A percentile compares a stretch with the other conserved stretches of the same genome.
These are phyloP conservation scores for Durusdinium trenchii DNA, from an alignment of 73 alveolate species.

Conservation along the genomic window DNA sequence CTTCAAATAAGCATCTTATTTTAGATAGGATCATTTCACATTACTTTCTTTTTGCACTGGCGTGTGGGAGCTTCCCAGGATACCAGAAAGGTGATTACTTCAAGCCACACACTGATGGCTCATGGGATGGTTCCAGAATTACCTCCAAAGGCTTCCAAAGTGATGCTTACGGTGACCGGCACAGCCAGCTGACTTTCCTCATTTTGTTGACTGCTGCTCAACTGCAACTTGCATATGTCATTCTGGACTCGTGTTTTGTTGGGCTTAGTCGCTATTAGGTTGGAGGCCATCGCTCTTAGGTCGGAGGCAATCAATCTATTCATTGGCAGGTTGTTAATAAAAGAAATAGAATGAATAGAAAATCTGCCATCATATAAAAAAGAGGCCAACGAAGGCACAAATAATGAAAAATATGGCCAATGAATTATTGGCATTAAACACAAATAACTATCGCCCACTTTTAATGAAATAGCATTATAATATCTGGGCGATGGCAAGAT, in stretches of 20 bases:
- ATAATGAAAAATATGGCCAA: neutral
- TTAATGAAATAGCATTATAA: no score
- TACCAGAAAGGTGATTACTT: slow-evolving; percentile 71
- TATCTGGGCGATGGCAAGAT: neutral
- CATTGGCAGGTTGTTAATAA: neutral
- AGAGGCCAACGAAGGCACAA: no score
- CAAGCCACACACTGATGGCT: slow-evolving; percentile 80
- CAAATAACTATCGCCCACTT: neutral
- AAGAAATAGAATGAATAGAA: neutral
- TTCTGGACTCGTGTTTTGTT: neutral
- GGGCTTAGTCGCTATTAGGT: neutral
- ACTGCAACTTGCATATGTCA: neutral
- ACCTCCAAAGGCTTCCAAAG: slow-evolving; percentile 76
- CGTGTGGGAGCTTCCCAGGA: neutral
- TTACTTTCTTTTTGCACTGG: neutral
- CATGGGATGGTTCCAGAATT: slow-evolving; percentile 62
- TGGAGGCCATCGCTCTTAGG: neutral
- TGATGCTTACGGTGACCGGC: slow-evolving; percentile 74
- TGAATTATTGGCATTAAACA: neutral
- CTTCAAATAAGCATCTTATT: neutral
- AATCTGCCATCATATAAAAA: no score
- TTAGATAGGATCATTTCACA: neutral
- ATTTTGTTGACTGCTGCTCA: slow-evolving; percentile 42
- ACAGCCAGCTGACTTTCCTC: slow-evolving; percentile 64
- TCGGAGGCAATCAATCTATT: neutral